A percentile compares a stretch with the other conserved stretches of the same genome.
These are phyloP conservation scores for Ogataea haglerorum DNA, from an alignment of 805 yeast species.

Conservation along the genomic window DNA sequence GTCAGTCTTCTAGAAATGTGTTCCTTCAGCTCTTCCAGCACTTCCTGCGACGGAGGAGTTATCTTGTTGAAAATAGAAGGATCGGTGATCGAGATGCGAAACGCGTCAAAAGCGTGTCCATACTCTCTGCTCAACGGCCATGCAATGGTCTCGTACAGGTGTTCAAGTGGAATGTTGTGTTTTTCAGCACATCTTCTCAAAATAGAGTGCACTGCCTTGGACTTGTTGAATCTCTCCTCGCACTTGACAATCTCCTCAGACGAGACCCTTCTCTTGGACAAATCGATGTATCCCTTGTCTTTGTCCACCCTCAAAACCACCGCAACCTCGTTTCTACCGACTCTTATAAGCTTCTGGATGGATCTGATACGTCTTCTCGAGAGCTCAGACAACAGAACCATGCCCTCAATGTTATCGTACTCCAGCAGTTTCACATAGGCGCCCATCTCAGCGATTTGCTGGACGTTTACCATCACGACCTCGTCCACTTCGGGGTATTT, in stretches of 20 bases:
- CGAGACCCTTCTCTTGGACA: slow-evolving; percentile 96
- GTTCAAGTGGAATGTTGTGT: slow-evolving; percentile 82
- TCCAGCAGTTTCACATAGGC: slow-evolving; percentile 95
- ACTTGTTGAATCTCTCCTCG: slow-evolving; percentile 95
- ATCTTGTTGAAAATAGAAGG: slow-evolving; percentile 81
- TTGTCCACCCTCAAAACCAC: slow-evolving; percentile 97
- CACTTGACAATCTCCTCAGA: slow-evolving; percentile 96
- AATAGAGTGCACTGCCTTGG: slow-evolving; percentile 97
- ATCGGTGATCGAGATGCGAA: slow-evolving; percentile 93
- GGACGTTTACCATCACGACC: slow-evolving; percentile 98
- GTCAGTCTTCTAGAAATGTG: slow-evolving; percentile 93
- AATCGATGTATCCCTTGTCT: slow-evolving; percentile 97
- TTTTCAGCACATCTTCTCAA: slow-evolving; percentile 98
- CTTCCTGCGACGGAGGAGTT: slow-evolving; percentile 64
- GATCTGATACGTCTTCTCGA: slow-evolving; percentile 99
- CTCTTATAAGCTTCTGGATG: slow-evolving; percentile 94
- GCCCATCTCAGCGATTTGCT: slow-evolving; percentile 98
- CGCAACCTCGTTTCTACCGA: slow-evolving; percentile 97
- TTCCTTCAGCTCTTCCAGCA: slow-evolving; percentile 77
- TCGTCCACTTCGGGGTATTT: slow-evolving; percentile 98
- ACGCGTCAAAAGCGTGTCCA: slow-evolving; percentile 97
- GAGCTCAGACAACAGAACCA: slow-evolving; percentile 92
- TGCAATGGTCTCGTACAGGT: slow-evolving; percentile 81
- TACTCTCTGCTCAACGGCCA: slow-evolving; percentile 96
- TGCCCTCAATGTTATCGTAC: slow-evolving; percentile 97